Base-by-base conservation (phyloP, 1,139 yeast species). In the Yamadazyma triangularis region DNA sequence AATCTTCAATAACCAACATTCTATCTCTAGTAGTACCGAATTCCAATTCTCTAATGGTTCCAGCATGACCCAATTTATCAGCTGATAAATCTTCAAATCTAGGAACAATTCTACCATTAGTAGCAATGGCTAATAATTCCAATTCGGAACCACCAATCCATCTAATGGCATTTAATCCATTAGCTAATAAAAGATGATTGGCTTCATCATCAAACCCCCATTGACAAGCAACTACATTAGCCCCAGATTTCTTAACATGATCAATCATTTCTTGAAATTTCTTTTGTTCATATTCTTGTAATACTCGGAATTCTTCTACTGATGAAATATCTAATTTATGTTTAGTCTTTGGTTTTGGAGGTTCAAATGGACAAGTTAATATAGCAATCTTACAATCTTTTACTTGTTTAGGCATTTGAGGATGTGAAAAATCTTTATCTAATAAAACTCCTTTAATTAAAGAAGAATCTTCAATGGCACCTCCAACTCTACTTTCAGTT, bases 191-290 rank as follows among this genome's bases (percentile, higher is more conserved):
- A 53, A 91, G 66, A 59, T 93, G 96, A 61, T 91, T 93, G 26
- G 98, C 98, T 65, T 93, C 98, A 58, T 93, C 99, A 56, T 93
- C 98, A 53, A 93, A 93, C 10, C 99, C 99, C 98, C 98, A 91
- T 66, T 91, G 99, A 64, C 98, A 91, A 24, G 94, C 93, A 35
- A 91, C 98, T 31, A 89, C 77, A 56, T 89, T 91, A 22, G 99
- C 98, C 22, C 98, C 98, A 1, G 95, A 73, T 14, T 73, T 76
- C 61, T 93, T 89, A 34, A 91, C 95, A 40, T 72, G 66, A 40
- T 81, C 74, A 40, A 91, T 88, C 98, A 93, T 91, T 56, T 86
- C 88, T 54, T 72, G 77, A 54, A 91, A 93, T 58, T 87, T 89
- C 42, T 80, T 79, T 45, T 83, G 93, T 67, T 91, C 99, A 56